Evolutionary conservation across 176 grass and related monocot genomes (phyloP), one percentile per base, ranked within the genome.

Genomic region (Bolboschoenus planiculmis): DNA sequence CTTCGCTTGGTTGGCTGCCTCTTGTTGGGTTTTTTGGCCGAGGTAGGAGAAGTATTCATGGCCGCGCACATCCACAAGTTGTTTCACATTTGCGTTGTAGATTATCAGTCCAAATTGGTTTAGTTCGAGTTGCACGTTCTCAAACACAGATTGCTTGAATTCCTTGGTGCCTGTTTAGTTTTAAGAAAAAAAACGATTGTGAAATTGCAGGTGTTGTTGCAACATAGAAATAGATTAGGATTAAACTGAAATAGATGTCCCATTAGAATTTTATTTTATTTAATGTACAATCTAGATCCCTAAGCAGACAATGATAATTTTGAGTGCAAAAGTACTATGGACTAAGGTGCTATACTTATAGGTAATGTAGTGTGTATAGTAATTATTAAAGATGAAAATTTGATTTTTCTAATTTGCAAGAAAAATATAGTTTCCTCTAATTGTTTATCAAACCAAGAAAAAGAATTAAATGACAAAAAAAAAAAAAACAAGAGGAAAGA

Each of bases 31-130:
- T 85, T 97, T 94, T 86, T 91, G 87, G 16, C 90, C 90, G 0
- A 92, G 88, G 64, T 89, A 94, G 10, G 90, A 92, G 87, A 94
- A 94, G 83, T 97, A 94, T 81, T 97, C 92, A 23, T 86, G 88
- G 30, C 62, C 85, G 4, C 9, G 21, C 14, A 90, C 85, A 78
- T 86, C 88, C 23, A 90, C 85, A 0, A 90, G 61, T 40, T 90
- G 84, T 83, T 90, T 90, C 4, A 90, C 85, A 35, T 90, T 87
- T 5, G 88, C 88, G 5, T 90, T 90, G 75, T 90, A 90, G 73
- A 90, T 90, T 64, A 87, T n/a, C 40, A 90, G 88, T 20, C 88
- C 88, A 13, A 90, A 90, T 31, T 87, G 84, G 88, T 90, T 87
- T 20, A 90, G 81, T 83, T 90, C 85, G 8, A 90, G 84, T 59